A percentile compares a stretch with the other conserved stretches of the same genome.
These are phyloP conservation scores for Penicillium crustosum DNA, from an alignment of 2,329 filamentous ascomycete species.

Conservation along the genomic window DNA sequence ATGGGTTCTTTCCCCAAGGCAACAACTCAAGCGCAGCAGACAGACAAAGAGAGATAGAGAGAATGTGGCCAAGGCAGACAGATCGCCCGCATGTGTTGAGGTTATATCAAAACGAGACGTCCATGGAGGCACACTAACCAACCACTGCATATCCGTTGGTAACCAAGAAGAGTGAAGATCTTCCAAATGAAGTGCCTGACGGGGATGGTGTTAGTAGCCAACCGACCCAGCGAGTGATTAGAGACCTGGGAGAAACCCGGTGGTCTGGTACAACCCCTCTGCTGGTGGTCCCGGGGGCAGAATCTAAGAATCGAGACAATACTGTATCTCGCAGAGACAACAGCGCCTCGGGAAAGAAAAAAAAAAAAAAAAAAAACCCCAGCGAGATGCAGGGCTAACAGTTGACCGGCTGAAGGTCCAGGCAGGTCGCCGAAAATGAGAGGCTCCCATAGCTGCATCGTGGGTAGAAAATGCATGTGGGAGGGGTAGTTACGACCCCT, in stretches of 20 bases:
- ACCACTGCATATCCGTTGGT: slow-evolving; percentile 23
- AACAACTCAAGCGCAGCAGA: not conserved
- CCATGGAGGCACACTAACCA: slow-evolving; percentile 18
- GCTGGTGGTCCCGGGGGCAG: slow-evolving; percentile 17
- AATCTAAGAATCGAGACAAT: slow-evolving; percentile 15
- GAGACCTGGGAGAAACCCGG: slow-evolving; percentile 24
- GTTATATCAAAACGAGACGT: slow-evolving; percentile 26
- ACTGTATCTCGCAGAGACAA: slow-evolving; percentile 10
- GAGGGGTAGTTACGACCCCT: slow-evolving; percentile 15
- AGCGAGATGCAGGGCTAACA: slow-evolving; percentile 16
- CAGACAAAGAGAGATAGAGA: slow-evolving; percentile 1
- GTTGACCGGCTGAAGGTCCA: not conserved
- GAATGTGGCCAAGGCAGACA: slow-evolving; percentile 9
- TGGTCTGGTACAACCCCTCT: slow-evolving; percentile 32
- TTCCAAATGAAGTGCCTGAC: slow-evolving; percentile 16
- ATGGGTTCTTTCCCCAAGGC: not conserved
- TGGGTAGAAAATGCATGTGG: slow-evolving; percentile 17
- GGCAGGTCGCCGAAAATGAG: slow-evolving; percentile 10
- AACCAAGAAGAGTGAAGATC: slow-evolving; percentile 21
- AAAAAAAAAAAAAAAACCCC: slow-evolving; percentile 3
- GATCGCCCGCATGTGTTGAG: slow-evolving; percentile 20
- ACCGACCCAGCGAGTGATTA: slow-evolving; percentile 16
- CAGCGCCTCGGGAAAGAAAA: slow-evolving; percentile 17
- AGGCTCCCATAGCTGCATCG: slow-evolving; percentile 18
- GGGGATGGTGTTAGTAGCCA: slow-evolving; percentile 16